Evolutionary conservation across 2,329 filamentous ascomycete species (phyloP), one percentile per base, ranked within the genome.

Genomic region (Phaeosphaeriaceae sp.): DNA sequence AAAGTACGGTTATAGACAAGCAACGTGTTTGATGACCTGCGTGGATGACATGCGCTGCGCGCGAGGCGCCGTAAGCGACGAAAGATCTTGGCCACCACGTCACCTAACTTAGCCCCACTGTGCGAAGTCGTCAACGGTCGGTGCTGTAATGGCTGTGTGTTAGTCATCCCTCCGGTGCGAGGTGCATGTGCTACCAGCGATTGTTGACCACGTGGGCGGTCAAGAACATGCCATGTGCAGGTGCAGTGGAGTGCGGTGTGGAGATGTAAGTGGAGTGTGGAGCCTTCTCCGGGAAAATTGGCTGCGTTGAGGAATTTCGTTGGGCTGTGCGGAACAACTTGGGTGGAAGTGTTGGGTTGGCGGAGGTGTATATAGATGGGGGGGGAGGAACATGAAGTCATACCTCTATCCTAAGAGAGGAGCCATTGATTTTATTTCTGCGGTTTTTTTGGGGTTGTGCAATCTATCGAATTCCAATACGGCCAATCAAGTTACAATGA

Each of bases 401-500:
- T 15, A 13, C 11, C 30, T 35, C 3, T 13, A 35, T 13, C 30
- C 11, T n/a, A n/a, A n/a, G n/a, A n/a, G n/a, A n/a, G n/a, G n/a
- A n/a, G n/a, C n/a, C n/a, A n/a, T n/a, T n/a, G n/a, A n/a, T n/a
- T n/a, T n/a, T n/a, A n/a, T n/a, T n/a, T n/a, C n/a, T n/a, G n/a
- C 11, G 3, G 2, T 40, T 40, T 40, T 40, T 2, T 40, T 13
- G 35, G n/a, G 17, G 15, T 40, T 35, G 5, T 11, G 35, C 4
- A n/a, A n/a, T n/a, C 15, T 40, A 1, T n/a, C 4, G 17, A 46
- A 21, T 46, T 19, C 19, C 19, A 46, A 46, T 11, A 13, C 6
- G 15, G 15, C n/a, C 43, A 22, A 49, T 49, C 23, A 26, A 50
- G 30, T 13, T 40, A 40, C 21, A 8, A 66, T 66, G 64, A 58